Evolutionary conservation across 345 rosid genomes (phyloP), one percentile per base, ranked within the genome.

Genomic region (Lumnitzera littorea): DNA sequence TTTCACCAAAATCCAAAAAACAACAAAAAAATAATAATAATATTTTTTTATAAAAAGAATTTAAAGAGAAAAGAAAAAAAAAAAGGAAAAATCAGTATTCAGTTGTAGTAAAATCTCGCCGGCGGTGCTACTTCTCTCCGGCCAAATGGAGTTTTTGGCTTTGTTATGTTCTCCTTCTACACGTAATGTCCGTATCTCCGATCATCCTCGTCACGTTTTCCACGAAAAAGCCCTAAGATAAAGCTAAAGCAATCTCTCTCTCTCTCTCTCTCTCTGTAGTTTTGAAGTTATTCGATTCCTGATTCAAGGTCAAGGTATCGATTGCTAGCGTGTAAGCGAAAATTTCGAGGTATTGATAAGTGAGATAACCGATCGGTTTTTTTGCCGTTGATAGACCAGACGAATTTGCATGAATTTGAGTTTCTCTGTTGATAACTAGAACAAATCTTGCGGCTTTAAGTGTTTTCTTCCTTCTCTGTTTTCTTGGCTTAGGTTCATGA

Each of bases 121-220:
- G 87, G 80, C 60, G 75, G 50, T 49, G 60, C 46, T n/a, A 49
- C 15, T 12, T 24, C 27, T 53, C 55, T 8, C 60, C 60, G 61
- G 64, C 15, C 46, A 68, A 71, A 79, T 84, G 89, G 57, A 71
- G 70, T 63, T 71, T 74, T 81, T 77, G 79, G 73, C 64, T 13
- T 61, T 9, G 10, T 24, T 50, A 4, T 59, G 56, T 50, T 65
- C 70, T 56, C 27, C 51, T 15, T 74, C 71, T 15, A 52, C 66
- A 51, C 66, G 74, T 70, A 75, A 77, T 78, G 78, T 58, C 69
- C 80, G 69, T 43, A 70, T 80, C 63, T 78, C 84, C 46, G 80
- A 84, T 75, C 91, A 89, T 57, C 96, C 74, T 58, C 74, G 83
- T 65, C 84, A 87, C 71, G 88, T 84, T 25, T 87, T 83, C 80